These are phyloP conservation scores for Thalassiosira exigua DNA, from an alignment of 352 stramenopile species.

Conservation along the genomic window DNA sequence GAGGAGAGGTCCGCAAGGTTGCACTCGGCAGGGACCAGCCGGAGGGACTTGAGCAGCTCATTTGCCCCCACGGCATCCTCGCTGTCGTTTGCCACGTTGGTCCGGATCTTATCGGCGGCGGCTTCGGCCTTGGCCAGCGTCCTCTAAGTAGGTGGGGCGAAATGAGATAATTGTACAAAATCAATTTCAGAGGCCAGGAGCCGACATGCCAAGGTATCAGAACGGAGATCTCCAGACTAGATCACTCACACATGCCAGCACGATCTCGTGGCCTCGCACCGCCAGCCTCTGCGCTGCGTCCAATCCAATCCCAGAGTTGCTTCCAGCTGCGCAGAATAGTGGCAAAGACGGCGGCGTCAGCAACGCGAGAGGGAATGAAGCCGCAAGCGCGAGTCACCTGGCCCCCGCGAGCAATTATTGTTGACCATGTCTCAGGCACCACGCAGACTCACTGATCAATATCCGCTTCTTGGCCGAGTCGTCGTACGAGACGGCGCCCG, in stretches of 20 bases:
- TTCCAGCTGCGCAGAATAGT: conserved; percentile 62
- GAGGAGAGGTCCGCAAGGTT: conserved; percentile 71
- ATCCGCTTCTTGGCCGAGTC: conserved; percentile 34
- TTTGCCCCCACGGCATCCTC: conserved; percentile 47
- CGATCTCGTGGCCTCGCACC: conserved; percentile 60
- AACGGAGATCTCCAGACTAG: not conserved
- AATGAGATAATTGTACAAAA: conserved; percentile 8
- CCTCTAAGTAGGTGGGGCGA: conserved; percentile 31
- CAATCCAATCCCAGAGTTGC: conserved; percentile 81
- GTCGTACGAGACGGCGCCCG: not conserved
- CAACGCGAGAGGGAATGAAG: conserved; percentile 10
- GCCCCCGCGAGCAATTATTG: not conserved
- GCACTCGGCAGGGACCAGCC: conserved; percentile 77
- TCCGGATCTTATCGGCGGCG: conserved; percentile 47
- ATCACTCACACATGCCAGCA: conserved; percentile 70
- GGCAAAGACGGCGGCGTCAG: too few relatives aligned
- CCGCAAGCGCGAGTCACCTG: not conserved
- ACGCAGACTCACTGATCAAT: conserved; percentile 27
- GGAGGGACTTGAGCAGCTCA: conserved; percentile 31
- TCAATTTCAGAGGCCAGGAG: too few relatives aligned
- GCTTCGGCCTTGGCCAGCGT: conserved; percentile 65
- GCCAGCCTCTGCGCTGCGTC: conserved; percentile 74
- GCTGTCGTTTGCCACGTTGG: conserved; percentile 45
- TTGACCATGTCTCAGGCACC: not conserved
- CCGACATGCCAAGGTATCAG: too few relatives aligned